Evolutionary conservation across 768 basidiomycete genomes (phyloP), one percentile per base, ranked within the genome.

Genomic region (Suillus tomentosus): DNA sequence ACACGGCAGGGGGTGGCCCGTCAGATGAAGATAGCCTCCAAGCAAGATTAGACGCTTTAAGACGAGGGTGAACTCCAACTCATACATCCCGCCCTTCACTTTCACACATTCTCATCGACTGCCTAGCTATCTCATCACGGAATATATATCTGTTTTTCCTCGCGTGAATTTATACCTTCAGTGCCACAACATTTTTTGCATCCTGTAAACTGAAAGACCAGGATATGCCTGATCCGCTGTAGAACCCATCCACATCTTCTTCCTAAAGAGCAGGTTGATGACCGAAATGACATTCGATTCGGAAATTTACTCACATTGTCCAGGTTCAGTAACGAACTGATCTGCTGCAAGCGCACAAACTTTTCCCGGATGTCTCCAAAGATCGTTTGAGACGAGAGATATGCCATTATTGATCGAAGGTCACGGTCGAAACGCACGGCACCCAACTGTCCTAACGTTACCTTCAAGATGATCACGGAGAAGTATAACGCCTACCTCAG

Each of bases 401-500:
- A 95, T 2, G 89, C 81, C 27, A 86, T 88, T 67, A 98, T 85
- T 5, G 93, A 85, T 31, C 96, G 85, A 53, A 99, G 79, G 74
- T 99, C 96, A 19, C 91, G 86, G 71, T 99, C 97, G 73, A 97
- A 96, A 17, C 95, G 90, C 65, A 99, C 90, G 4, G 95, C 96
- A 31, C 97, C 97, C 64, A 99, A 85, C 96, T 99, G 68, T 8
- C 27, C 62, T 62, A 66, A 62, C 10, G 17, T 45, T n/a, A 67
- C 53, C 24, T 15, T 55, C 17, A 13, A 51, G 22, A 31, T 39
- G n/a, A 53, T 3, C 27, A n/a, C 6, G 34, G 1, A 37, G 7
- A 3, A 36, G 15, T 9, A 19, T 40, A 19, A 9, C 24, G 64
- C 85, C 34, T 68, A 91, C 95, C 84, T 99, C 96, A 13, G 92